These are phyloP conservation scores for Candida coleopterorum DNA, from an alignment of 805 yeast genomes.

Conservation along the genomic window DNA sequence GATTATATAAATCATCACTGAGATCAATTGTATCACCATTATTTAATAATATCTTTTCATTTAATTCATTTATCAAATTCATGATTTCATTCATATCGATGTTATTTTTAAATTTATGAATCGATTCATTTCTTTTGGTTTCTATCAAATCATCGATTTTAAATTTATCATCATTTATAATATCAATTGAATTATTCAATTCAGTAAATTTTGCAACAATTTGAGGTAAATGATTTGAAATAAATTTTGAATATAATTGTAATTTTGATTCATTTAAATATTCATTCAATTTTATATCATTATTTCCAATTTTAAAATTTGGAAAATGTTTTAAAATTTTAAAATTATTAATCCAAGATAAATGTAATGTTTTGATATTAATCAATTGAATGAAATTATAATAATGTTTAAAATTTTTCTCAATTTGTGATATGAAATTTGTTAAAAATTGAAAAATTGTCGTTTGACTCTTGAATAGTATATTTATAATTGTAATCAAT, in stretches of 20 bases:
- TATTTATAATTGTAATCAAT: constrained; percentile 30
- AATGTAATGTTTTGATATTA: constrained; percentile 37
- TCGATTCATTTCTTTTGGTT: constrained; percentile 34
- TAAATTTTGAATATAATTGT: constrained; percentile 23
- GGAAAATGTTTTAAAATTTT: constrained; percentile 31
- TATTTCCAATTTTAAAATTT: constrained; percentile 27
- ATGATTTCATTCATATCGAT: too few species aligned
- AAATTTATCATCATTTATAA: constrained; percentile 32
- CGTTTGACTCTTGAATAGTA: constrained; percentile 42
- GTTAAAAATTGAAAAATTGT: constrained; percentile 47
- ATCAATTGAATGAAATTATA: constrained; percentile 33
- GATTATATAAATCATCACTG: constrained; percentile 18
- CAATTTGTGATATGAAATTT: constrained; percentile 45
- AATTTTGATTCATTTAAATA: constrained; percentile 28
- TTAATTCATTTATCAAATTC: constrained; percentile 10
- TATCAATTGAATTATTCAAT: constrained; percentile 30
- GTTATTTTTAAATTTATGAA: constrained; percentile 19
- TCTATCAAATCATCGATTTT: constrained; percentile 40
- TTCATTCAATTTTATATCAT: constrained; percentile 21
- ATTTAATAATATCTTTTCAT: constrained; percentile 21
- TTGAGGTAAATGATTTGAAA: constrained; percentile 24
- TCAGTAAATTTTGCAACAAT: constrained; percentile 25
- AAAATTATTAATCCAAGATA: constrained; percentile 32
- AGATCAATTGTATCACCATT: neutral
- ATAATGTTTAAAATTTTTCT: constrained; percentile 39